Conservation (phyloP, 805 yeast genomes). For the Metschnikowia reukaufii region DNA sequence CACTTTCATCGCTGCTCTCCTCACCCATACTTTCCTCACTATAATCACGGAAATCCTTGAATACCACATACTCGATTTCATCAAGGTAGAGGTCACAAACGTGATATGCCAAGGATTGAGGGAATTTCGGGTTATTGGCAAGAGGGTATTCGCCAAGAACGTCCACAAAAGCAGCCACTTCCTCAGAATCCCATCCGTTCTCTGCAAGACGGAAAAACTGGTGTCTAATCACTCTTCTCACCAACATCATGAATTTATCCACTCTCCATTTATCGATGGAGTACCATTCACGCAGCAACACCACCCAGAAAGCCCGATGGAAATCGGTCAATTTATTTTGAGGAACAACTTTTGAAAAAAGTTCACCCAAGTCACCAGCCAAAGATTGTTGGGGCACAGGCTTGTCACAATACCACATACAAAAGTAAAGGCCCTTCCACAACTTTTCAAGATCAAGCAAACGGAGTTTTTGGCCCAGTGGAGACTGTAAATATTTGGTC, state of each 20-base stretch:
- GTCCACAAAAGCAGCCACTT: constrained; percentile 46
- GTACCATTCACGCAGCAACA: constrained; percentile 80
- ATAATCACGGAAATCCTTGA: constrained; percentile 44
- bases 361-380: constrained; percentile 69
- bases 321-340: constrained; percentile 48
- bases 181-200: constrained; percentile 50
- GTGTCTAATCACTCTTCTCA: constrained; percentile 73
- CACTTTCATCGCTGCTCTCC: constrained; percentile 33
- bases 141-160: constrained; percentile 48
- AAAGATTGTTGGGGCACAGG: constrained; percentile 88
- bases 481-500: constrained; percentile 51
- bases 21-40: constrained; percentile 41
- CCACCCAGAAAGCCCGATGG: constrained; percentile 75
- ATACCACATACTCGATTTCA: constrained; percentile 71
- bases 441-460: constrained; percentile 69
- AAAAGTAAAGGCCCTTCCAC: constrained; percentile 94
- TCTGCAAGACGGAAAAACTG: constrained; percentile 55
- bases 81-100: constrained; percentile 80
- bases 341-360: constrained; percentile 46
- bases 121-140: constrained; percentile 58
- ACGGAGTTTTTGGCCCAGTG: constrained; percentile 39
- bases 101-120: constrained; percentile 82
- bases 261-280: constrained; percentile 80
- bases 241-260: constrained; percentile 80
- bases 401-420: constrained; percentile 96